Conservation (phyloP, 2,329 filamentous ascomycete species). For the Penicillium sp. region DNA sequence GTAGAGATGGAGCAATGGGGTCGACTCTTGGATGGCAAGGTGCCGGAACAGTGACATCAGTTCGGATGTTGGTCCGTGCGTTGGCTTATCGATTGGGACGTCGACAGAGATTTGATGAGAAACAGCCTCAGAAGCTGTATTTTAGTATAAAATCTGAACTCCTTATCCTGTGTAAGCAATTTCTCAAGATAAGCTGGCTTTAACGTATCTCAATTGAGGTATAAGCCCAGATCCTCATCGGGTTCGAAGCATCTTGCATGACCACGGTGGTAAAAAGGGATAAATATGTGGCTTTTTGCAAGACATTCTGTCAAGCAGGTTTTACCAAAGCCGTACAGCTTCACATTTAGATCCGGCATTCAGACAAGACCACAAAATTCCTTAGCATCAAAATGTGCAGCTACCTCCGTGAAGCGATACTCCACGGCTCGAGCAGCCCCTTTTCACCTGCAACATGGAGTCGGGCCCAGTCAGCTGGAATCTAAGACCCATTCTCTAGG, state of each 20-base stretch:
- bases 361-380: background rate
- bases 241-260: background rate
- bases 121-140: background rate
- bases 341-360: background rate
- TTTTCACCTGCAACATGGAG: background rate
- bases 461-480: conserved; percentile 9
- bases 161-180: background rate
- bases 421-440: conserved; percentile 2
- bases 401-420: background rate
- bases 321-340: background rate
- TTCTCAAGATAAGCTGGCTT: background rate
- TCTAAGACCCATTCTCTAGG: conserved; percentile 13
- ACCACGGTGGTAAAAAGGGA: background rate
- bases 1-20: background rate
- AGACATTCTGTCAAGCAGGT: background rate
- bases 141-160: background rate
- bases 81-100: background rate
- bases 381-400: background rate
- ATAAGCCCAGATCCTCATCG: background rate
- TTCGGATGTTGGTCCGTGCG: background rate
- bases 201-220: background rate
- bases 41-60: background rate
- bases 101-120: background rate
- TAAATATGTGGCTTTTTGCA: background rate
- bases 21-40: background rate